Evolutionary conservation across 1,284 basidiomycete genomes (phyloP), one percentile per base, ranked within the genome.

Genomic region (Apiotrichum domesticum): DNA sequence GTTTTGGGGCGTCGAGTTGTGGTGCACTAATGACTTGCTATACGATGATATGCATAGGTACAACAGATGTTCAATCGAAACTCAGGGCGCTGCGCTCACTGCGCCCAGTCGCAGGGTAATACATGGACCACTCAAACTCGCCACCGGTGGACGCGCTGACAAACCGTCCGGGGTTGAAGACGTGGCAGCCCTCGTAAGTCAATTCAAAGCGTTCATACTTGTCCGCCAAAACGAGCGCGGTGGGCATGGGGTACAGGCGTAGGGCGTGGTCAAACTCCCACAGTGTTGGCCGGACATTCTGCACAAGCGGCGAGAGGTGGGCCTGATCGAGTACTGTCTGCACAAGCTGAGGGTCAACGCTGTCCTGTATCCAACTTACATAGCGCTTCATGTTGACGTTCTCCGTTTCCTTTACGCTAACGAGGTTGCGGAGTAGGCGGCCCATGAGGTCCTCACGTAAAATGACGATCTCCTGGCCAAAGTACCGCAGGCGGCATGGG

Each of bases 101-200:
- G 52, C 73, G 60, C 47, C 74, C 72, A 3, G 72, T 75, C 4
- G 74, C 67, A 35, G 91, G 91, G 55, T 86, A 88, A 69, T 92
- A 95, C 14, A 89, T 87, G n/a, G 87, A 88, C 78, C 93, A 94
- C 14, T 84, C 81, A 65, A 89, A 87, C 3, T 86, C 72, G 4
- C 66, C 68, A 5, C 66, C 63, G 1, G 66, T 82, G 46, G 83
- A 87, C 7, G 87, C 84, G 13, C 54, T 56, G 14, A 91, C 79
- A 68, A 94, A 93, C 52, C 86, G 85, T 11, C 96, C 95, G 0
- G 96, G 96, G 73, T 98, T 99, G 80, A 98, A 93, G 35, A 98
- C 96, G 76, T 98, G 95, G 70, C 96, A 98, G 6, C 91, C 92
- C 62, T 95, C 94, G 71, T 99, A 99, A 1, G 94, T 98, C 64